Evolutionary conservation across 2,329 filamentous ascomycete species (phyloP), one percentile per base, ranked within the genome.

Genomic region (Stachybotrys chlorohalonatus): DNA sequence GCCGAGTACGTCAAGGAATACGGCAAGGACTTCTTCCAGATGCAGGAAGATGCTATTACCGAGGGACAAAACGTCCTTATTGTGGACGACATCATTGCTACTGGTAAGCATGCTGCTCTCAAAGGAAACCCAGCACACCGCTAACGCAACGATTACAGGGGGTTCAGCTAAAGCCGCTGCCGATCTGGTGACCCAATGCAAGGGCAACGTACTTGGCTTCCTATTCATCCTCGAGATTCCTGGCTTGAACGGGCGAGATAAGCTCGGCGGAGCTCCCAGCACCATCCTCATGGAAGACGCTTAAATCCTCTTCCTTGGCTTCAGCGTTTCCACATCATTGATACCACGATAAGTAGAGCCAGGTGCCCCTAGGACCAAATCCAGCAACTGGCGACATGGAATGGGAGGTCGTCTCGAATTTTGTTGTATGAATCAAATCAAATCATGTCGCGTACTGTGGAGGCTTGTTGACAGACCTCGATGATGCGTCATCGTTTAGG

Each of bases 81-180:
- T 61, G 91, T 99, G 36, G 94, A 99, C 72, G 94, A 99, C 71
- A 95, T 99, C 68, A 97, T 99, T 75, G 94, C 94, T 55, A 99
- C 94, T 60, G 93, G 93, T 96, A 79, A 71, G 86, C 31, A 32
- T 24, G 31, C 24, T 32, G n/a, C 48, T 24, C 24, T 24, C 24
- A 24, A 24, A 24, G 24, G 24, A 24, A 24, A 24, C 24, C 24
- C 24, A 24, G 24, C 24, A 4, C 24, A 24, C n/a, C 5, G 50
- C 50, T 52, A 45, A 52, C 32, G 5, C n/a, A 49, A 57, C 47
- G 53, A 39, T 51, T 61, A 52, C 60, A 96, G 93, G 93, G 73
- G 94, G 94, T 64, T 96, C 91, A 60, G 94, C 94, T 55, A 83
- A 84, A 60, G 94, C 93, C 57, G 93, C 91, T 17, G 91, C 89